phyloP scores from a whole-genome alignment of 495 filamentous ascomycete species.

The Glutinoglossum americanum region DNA sequence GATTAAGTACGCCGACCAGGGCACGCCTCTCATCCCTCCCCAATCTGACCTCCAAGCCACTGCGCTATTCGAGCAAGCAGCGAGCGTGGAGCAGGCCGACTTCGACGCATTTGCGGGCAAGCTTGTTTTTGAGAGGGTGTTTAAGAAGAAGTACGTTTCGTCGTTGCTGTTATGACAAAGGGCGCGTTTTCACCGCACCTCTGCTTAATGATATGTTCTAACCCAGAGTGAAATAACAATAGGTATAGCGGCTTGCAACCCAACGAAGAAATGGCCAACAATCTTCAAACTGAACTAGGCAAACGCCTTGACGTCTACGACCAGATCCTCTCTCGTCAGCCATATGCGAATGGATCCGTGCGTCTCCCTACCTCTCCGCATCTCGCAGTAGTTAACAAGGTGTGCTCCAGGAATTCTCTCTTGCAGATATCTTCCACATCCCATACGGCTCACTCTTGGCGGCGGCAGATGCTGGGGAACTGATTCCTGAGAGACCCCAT shows the following conservation, averaged over 20 bases:
- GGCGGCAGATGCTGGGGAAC: constrained; percentile 21
- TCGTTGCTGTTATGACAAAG: background rate
- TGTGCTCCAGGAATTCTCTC: constrained; percentile 15
- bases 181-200: background rate
- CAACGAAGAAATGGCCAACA: constrained; percentile 18
- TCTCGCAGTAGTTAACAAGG: background rate
- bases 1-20: constrained; percentile 15
- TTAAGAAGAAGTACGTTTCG: constrained; percentile 18
- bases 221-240: background rate
- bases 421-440: constrained; percentile 25
- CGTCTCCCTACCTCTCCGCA: background rate
- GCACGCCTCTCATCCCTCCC: constrained; percentile 17
- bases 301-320: constrained; percentile 22
- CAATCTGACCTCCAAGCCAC: constrained; percentile 19
- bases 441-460: constrained; percentile 23
- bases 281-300: constrained; percentile 19
- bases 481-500: constrained; percentile 20
- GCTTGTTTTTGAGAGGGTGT: constrained; percentile 21
- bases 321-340: constrained; percentile 16
- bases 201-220: too few relatives aligned
- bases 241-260: constrained; percentile 17
- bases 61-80: constrained; percentile 23
- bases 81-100: constrained; percentile 19
- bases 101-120: constrained; percentile 22
- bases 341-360: constrained; percentile 21